These are phyloP conservation scores for Podospora australis DNA, from an alignment of 495 filamentous ascomycete genomes.

Conservation along the genomic window DNA sequence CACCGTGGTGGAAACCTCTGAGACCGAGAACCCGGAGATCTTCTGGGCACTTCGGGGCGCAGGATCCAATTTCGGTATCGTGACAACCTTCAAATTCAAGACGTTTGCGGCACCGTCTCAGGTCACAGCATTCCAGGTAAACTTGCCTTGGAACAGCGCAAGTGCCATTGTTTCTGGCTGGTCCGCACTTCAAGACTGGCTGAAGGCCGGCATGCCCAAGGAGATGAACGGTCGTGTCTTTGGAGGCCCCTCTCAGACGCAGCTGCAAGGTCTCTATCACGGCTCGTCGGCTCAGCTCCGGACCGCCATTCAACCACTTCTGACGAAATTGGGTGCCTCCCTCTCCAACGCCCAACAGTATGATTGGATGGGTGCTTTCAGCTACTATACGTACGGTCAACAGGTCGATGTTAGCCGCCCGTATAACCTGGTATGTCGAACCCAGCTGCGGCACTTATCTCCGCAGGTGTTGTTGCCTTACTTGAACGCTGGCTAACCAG, in stretches of 20 bases:
- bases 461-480: background rate
- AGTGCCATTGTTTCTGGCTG: constrained; percentile 27
- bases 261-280: constrained; percentile 38
- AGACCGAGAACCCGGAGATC: constrained; percentile 35
- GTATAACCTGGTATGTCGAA: constrained; percentile 31
- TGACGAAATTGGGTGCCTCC: constrained; percentile 26
- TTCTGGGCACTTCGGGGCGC: constrained; percentile 42
- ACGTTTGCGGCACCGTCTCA: constrained; percentile 38
- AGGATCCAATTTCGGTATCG: constrained; percentile 39
- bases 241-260: constrained; percentile 32
- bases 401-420: constrained; percentile 37
- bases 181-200: constrained; percentile 29
- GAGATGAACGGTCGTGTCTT: constrained; percentile 42
- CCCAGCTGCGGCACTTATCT: background rate
- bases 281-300: constrained; percentile 29
- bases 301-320: constrained; percentile 31
- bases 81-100: constrained; percentile 34
- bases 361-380: constrained; percentile 37
- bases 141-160: constrained; percentile 32
- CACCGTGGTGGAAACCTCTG: constrained; percentile 32
- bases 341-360: constrained; percentile 31
- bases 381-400: constrained; percentile 35
- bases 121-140: constrained; percentile 34
- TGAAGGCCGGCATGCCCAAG: constrained; percentile 30
- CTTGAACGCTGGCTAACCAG: background rate